phyloP scores from a whole-genome alignment of 192 early-diverging fungal species.

The Entrophospora sp. region DNA sequence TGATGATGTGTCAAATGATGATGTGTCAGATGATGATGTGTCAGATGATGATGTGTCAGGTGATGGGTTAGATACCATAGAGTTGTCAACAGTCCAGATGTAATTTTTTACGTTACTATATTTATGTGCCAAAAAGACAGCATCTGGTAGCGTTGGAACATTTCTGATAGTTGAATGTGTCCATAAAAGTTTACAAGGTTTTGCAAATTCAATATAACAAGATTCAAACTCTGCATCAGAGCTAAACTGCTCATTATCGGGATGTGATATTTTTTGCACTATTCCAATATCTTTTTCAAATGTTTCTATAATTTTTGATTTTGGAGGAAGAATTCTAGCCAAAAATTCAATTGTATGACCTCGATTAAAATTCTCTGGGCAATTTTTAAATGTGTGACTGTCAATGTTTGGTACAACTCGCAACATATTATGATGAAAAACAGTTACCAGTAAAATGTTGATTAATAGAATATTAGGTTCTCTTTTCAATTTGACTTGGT shows the following conservation, averaged over 20 bases:
- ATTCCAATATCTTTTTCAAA: slow-evolving; percentile 20
- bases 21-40: too few species aligned
- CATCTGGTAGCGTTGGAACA: slow-evolving; percentile 7
- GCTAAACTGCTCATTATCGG: not conserved
- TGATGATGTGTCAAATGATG: too few species aligned
- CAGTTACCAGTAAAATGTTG: slow-evolving; percentile 12
- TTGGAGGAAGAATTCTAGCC: slow-evolving; percentile 14
- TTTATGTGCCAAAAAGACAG: slow-evolving; percentile 18
- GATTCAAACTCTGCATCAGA: not conserved
- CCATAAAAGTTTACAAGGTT: slow-evolving; percentile 15
- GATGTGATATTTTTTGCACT: slow-evolving; percentile 13
- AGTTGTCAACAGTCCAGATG: slow-evolving; percentile 5
- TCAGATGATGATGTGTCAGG: too few species aligned
- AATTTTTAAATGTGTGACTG: not conserved
- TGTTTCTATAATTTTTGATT: not conserved
- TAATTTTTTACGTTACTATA: slow-evolving; percentile 1
- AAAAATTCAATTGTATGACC: slow-evolving; percentile 20
- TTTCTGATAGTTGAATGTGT: slow-evolving; percentile 6
- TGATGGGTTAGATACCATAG: too few species aligned
- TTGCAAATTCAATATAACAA: slow-evolving; percentile 22
- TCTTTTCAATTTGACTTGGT: not conserved
- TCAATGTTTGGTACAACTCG: not conserved
- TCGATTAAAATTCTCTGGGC: slow-evolving; percentile 13
- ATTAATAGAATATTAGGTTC: slow-evolving; percentile 19
- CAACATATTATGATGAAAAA: slow-evolving; percentile 22